These are phyloP conservation scores for Pleurotus salmoneostramineus DNA, from an alignment of 768 basidiomycete species.

Conservation along the genomic window DNA sequence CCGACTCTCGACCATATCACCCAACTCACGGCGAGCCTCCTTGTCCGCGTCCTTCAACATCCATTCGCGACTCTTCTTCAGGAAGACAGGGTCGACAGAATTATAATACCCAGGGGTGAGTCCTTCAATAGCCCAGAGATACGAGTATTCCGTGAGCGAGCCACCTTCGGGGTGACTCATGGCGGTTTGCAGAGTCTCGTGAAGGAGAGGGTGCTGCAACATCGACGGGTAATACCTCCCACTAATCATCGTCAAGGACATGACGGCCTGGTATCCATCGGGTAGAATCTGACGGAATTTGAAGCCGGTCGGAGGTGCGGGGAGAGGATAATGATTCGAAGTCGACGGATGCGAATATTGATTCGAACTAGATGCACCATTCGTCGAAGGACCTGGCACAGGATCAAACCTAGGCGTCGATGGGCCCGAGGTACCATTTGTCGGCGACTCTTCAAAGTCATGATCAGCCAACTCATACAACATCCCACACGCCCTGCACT, in stretches of 20 bases:
- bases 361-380: conserved; percentile 7
- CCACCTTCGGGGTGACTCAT: conserved; percentile 29
- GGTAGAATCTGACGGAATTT: conserved; percentile 65
- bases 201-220: conserved; percentile 60
- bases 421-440: background rate
- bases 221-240: conserved; percentile 82
- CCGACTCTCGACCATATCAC: conserved; percentile 12
- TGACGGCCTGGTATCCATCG: conserved; percentile 56
- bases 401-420: background rate
- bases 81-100: conserved; percentile 62
- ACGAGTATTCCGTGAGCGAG: conserved; percentile 37
- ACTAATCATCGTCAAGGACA: conserved; percentile 67
- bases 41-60: conserved; percentile 66
- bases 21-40: conserved; percentile 38
- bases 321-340: conserved; percentile 36
- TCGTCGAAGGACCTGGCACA: conserved; percentile 3
- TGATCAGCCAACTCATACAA: conserved; percentile 76
- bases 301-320: conserved; percentile 63
- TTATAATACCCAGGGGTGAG: conserved; percentile 63
- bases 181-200: conserved; percentile 33
- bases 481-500: conserved; percentile 69
- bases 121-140: conserved; percentile 73
- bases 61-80: conserved; percentile 43
- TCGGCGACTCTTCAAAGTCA: conserved; percentile 53
- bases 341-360: conserved; percentile 19